These are phyloP conservation scores for Dryadomyces quercivorus DNA, from an alignment of 2,329 filamentous ascomycete species.

Conservation along the genomic window DNA sequence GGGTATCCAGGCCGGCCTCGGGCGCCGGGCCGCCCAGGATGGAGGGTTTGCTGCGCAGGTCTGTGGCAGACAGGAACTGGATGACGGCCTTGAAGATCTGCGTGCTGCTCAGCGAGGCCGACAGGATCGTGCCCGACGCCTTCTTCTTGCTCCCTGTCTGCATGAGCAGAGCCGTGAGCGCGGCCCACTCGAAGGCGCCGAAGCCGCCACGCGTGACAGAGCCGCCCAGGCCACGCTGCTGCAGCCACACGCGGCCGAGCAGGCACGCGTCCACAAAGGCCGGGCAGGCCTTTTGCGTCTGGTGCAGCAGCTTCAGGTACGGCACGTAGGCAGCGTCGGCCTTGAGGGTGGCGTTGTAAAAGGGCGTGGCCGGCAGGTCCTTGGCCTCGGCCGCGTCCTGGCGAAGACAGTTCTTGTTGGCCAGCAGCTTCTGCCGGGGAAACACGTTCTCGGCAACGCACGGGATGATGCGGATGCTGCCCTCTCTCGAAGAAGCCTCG, in stretches of 20 bases:
- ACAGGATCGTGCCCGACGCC: slow-evolving; percentile 48
- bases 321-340: slow-evolving; percentile 61
- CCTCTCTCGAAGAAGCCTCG: slow-evolving; percentile 46
- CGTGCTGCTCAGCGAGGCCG: slow-evolving; percentile 73
- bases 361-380: slow-evolving; percentile 48
- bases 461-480: slow-evolving; percentile 52
- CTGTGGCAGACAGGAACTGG: slow-evolving; percentile 69
- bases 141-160: slow-evolving; percentile 49
- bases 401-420: slow-evolving; percentile 59
- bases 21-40: slow-evolving; percentile 32
- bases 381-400: slow-evolving; percentile 33
- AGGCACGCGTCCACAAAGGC: slow-evolving; percentile 75
- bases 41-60: slow-evolving; percentile 57
- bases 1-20: slow-evolving; percentile 18
- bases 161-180: slow-evolving; percentile 68
- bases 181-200: slow-evolving; percentile 82
- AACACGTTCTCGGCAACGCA: slow-evolving; percentile 61
- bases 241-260: slow-evolving; percentile 78
- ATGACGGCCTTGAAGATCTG: slow-evolving; percentile 90
- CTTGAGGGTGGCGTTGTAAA: slow-evolving; percentile 80
- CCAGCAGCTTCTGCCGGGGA: slow-evolving; percentile 55
- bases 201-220: slow-evolving; percentile 68
- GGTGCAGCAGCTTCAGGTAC: slow-evolving; percentile 65
- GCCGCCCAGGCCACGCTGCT: slow-evolving; percentile 70
- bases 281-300: slow-evolving; percentile 54